Evolutionary conservation across 495 filamentous ascomycete species (phyloP).

Genomic region (Collariella sp.): DNA sequence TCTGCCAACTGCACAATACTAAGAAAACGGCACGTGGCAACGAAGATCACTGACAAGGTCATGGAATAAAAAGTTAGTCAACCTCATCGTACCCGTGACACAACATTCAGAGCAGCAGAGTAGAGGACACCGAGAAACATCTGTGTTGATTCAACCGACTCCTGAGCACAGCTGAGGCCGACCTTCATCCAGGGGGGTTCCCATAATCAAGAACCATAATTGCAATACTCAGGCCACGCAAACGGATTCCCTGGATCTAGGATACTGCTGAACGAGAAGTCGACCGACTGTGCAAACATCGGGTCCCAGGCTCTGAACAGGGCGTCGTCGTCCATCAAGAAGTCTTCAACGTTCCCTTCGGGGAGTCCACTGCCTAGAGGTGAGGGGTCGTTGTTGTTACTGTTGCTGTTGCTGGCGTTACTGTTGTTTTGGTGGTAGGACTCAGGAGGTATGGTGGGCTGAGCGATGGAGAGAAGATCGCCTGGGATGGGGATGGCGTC

Average conservation of each 20-base stretch:
- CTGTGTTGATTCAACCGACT: too few relatives aligned
- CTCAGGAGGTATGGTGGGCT: not conserved
- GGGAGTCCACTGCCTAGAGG: not conserved
- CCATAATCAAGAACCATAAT: not conserved
- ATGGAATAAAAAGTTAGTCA: too few relatives aligned
- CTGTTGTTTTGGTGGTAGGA: not conserved
- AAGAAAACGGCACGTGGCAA: too few relatives aligned
- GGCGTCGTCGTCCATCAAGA: conserved; percentile 7
- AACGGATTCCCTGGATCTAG: conserved; percentile 16
- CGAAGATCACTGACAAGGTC: too few relatives aligned
- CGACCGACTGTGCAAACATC: conserved; percentile 14
- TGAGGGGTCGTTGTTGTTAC: not conserved
- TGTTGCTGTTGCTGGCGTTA: not conserved
- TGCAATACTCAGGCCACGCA: conserved; percentile 13
- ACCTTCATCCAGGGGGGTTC: too few relatives aligned
- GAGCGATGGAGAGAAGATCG: not conserved
- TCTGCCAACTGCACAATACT: too few relatives aligned
- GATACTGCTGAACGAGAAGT: conserved; percentile 14
- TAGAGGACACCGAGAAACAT: too few relatives aligned
- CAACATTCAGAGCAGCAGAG: too few relatives aligned
- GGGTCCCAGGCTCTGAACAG: conserved; percentile 14
- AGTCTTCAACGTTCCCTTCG: not conserved
- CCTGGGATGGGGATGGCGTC: conserved; percentile 4
- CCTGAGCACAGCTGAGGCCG: not conserved
- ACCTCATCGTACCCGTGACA: too few relatives aligned